Evolutionary conservation across 179 eudicot species (phyloP), one percentile per base, ranked within the genome.

Genomic region (Amaranthus tricolor): DNA sequence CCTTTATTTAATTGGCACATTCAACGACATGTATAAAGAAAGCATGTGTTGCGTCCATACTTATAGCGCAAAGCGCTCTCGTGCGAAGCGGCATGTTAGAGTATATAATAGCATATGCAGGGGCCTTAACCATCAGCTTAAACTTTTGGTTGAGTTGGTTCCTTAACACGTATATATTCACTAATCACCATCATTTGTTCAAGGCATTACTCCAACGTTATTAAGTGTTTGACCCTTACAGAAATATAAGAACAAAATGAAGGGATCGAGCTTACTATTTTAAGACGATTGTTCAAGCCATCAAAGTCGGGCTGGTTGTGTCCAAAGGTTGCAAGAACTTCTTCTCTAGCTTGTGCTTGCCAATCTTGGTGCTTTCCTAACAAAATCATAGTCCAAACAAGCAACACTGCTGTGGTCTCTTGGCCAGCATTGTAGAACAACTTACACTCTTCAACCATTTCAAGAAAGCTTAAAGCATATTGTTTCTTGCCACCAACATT

Each of bases 251-350:
- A 31, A 2, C 0, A 31, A 7, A 7, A 7, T 58, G 2, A 19
- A 19, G 19, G 2, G 2, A 19, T 0, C 12, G 11, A 19, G 8
- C 79, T 69, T 61, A 76, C 79, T 8, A 2, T 76, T 62, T 76
- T 76, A n/a, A 76, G 69, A 52, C 69, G 79, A 13, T 65, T 65
- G 68, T 76, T 61, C 4, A 76, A 43, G 48, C 62, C 74, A 62
- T 76, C 74, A 52, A 69, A 76, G 47, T 76, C 74, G 8, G 74
- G 74, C 14, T 19, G 68, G 1, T 61, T 20, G 54, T 13, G 61
- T n/a, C 74, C 79, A 60, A 76, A 76, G 11, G 79, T 76, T 7
- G 64, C 79, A 49, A 76, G n/a, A 40, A 70, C 74, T 76, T 76
- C 79, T 62, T 76, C 62, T 7, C 79, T 61, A 0, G 79, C 79